Base-by-base conservation (phyloP, 352 stramenopile species). In the Pythium scleroteichum region DNA sequence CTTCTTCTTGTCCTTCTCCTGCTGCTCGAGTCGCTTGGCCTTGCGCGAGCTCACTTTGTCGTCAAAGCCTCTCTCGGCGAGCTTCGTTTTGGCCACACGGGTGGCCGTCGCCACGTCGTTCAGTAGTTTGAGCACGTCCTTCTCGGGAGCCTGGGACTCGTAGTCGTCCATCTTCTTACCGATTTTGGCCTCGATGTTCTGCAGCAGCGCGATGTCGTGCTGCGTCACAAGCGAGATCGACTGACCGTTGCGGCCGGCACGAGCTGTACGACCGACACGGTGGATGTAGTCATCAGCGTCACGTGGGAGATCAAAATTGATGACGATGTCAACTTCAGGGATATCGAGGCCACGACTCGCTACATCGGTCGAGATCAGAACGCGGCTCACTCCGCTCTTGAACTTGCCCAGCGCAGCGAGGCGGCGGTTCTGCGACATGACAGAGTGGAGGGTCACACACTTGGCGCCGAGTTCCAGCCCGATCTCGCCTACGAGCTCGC, bases 221-320 rank as follows among this genome's bases (percentile, higher is more conserved):
- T 98, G 94, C 4, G 94, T 97, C 1, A 99, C 91, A 13, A 99
- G 75, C 60, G 91, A 97, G 32, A 99, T 94, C 12, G 96, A 93
- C 41, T 87, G 78, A 27, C 97, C 96, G 46, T 79, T 76, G 51
- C 93, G 76, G 7, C 97, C 96, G 0, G 94, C 94, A 72, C 96
- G 87, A 10, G 95, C 96, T 2, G 96, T 99, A 67, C 97, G 85
- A 49, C 97, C 97, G 29, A 99, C 95, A 27, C 97, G 90, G 71
- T 99, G 97, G 38, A 99, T 94, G 71, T 99, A 99, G 70, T 99
- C 95, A 40, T 97, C 88, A n/a, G 95, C 72, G 52, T 94, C 90
- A 24, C 91, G 82, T 4, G 97, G 97, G 20, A 99, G 62, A 72
- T 99, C 97, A 38, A 96, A 98, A 72, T 99, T 99, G 41, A 99